Base-by-base conservation (phyloP, 2,329 filamentous ascomycete species). In the Stachybotrys echinatus region DNA sequence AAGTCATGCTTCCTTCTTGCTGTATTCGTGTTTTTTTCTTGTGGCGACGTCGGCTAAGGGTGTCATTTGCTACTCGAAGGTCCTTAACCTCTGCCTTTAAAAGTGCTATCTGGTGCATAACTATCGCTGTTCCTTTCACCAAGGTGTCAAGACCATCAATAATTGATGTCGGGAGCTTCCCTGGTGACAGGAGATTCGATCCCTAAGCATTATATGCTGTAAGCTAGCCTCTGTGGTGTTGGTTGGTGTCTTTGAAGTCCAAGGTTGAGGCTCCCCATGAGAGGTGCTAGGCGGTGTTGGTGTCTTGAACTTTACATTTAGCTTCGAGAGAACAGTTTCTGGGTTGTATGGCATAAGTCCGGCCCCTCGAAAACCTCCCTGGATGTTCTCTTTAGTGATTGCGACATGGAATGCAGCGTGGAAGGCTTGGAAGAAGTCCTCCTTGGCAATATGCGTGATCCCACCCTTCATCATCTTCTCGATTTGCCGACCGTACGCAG, bases 1-100 rank as follows among this genome's bases (percentile, higher is more conserved):
- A 12, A 44, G 8, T 44, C 42, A 44, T 20, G 19, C 19, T 20
- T 19, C n/a, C n/a, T 44, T 14, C 42, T 22, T 44, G 18, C 19
- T 23, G 42, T 6, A 44, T 21, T 8, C 19, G 42, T 44, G 18
- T 44, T 23, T 44, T 44, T 44, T 44, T 44, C 21, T 44, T 23
- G 12, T 23, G 10, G 42, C 19, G 42, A 23, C 19, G 19, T 6
- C 19, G 19, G 42, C 42, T 44, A 22, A 44, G 42, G 18, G 22
- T 44, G 10, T 44, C 42, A 44, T 44, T 44, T 44, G 42, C 42
- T 23, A 14, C 42, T 44, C 19, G 42, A 44, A 44, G 42, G 21
- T 44, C 43, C 43, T 31, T 23, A n/a, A 45, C 43, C 43, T 45
- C 43, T 23, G 43, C 43, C 22, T n/a, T 31, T 27, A 45, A 23